Percentiles rank a stretch among this genome's conserved stretches.
Evolutionary conservation across 768 basidiomycete genomes (phyloP).

Genomic region (Paxillus ammoniavirescens): DNA sequence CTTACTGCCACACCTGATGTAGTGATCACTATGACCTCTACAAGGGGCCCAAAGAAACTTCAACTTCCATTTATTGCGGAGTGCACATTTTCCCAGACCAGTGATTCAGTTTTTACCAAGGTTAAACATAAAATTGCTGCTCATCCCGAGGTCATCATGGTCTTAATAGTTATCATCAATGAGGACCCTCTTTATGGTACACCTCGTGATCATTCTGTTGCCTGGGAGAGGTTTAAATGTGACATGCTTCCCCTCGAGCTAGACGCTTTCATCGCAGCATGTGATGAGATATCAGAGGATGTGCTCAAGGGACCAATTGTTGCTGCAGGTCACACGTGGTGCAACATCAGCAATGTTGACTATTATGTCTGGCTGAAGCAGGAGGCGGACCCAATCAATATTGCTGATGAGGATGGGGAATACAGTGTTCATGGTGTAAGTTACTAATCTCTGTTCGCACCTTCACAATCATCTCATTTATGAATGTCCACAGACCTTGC

Average conservation of each 20-base stretch:
- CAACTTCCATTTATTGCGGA: neutral
- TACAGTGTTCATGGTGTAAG: neutral
- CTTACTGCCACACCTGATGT: neutral
- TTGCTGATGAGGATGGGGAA: neutral
- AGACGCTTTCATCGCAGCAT: neutral
- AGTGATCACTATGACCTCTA: neutral
- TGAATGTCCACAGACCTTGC: neutral
- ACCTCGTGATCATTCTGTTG: neutral
- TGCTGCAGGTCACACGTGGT: neutral
- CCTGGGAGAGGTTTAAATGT: neutral
- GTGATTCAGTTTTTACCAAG: neutral
- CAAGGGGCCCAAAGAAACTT: neutral
- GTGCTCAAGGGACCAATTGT: neutral
- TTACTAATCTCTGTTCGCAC: neutral
- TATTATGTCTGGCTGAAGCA: conserved; percentile 4
- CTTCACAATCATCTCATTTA: neutral
- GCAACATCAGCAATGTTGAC: neutral
- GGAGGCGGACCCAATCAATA: neutral
- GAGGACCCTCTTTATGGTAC: neutral
- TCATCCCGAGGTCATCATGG: neutral
- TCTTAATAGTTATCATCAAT: neutral
- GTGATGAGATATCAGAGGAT: neutral
- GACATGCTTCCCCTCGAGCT: neutral
- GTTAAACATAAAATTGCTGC: neutral
- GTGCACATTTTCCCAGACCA: no score